Conservation (phyloP, 2,329 filamentous ascomycete species). For the Periconia sp. region DNA sequence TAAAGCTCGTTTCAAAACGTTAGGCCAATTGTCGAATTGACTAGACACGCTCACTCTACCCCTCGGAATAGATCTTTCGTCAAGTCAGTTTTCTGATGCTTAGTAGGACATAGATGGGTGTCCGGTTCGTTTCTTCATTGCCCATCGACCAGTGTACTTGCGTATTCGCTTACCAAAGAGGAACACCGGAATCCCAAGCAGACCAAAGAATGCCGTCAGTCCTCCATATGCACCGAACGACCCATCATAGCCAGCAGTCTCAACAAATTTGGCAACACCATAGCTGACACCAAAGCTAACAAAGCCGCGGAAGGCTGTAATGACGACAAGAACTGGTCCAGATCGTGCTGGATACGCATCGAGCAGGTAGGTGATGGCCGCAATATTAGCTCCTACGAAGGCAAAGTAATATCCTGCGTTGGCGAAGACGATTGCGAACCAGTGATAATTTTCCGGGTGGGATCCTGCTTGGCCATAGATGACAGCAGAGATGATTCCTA, state of each 20-base stretch:
- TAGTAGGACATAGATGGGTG: conserved; percentile 14
- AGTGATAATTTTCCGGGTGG: conserved; percentile 44
- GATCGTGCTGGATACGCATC: conserved; percentile 53
- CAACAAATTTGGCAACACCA: conserved; percentile 43
- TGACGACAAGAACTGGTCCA: conserved; percentile 52
- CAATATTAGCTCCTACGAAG: conserved; percentile 53
- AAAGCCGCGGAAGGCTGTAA: conserved; percentile 55
- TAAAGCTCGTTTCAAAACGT: too few relatives aligned
- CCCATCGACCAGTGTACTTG: conserved; percentile 35
- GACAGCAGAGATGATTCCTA: conserved; percentile 29
- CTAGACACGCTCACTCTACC: too few relatives aligned
- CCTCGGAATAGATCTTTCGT: too few relatives aligned
- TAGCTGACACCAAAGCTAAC: conserved; percentile 54
- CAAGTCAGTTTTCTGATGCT: too few relatives aligned
- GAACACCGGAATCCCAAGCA: conserved; percentile 36
- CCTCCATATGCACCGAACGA: conserved; percentile 39
- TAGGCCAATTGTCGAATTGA: too few relatives aligned
- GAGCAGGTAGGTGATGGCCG: conserved; percentile 53
- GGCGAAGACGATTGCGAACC: conserved; percentile 42
- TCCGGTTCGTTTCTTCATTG: conserved; percentile 19
- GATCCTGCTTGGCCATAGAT: conserved; percentile 31
- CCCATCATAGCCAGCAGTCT: conserved; percentile 38
- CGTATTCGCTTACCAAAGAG: conserved; percentile 41
- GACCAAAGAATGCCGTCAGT: conserved; percentile 34
- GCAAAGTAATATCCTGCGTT: conserved; percentile 42